Percentiles rank a stretch among this genome's conserved stretches.
Evolutionary conservation across 768 basidiomycete species (phyloP).

Genomic region (Amanita molliuscula): DNA sequence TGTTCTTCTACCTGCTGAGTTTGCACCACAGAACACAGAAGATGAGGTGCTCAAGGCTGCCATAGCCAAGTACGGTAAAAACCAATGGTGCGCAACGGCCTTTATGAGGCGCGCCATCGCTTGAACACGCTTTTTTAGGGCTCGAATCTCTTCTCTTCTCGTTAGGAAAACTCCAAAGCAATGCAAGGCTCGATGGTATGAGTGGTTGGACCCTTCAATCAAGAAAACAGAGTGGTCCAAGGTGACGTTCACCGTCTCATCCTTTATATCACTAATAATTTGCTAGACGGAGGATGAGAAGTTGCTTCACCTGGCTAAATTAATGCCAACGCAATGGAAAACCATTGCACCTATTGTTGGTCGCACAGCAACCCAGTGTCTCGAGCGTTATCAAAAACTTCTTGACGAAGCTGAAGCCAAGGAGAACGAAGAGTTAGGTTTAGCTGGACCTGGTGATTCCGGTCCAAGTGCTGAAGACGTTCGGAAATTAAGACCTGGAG

Average conservation of each 20-base stretch:
- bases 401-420: slow-evolving; percentile 95
- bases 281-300: slow-evolving; percentile 94
- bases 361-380: slow-evolving; percentile 92
- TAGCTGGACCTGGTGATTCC: slow-evolving; percentile 77
- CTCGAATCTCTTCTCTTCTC: slow-evolving; percentile 93
- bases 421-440: slow-evolving; percentile 90
- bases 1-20: slow-evolving; percentile 9
- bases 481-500: slow-evolving; percentile 81
- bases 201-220: slow-evolving; percentile 98
- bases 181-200: slow-evolving; percentile 99
- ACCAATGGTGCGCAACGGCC: slow-evolving; percentile 60
- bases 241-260: slow-evolving; percentile 30
- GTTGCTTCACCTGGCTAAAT: slow-evolving; percentile 90
- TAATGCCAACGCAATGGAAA: slow-evolving; percentile 99
- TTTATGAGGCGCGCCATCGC: background rate
- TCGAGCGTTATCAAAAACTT: slow-evolving; percentile 96
- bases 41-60: slow-evolving; percentile 99
- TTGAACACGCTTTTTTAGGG: slow-evolving; percentile 40
- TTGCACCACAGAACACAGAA: slow-evolving; percentile 65
- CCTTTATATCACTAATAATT: background rate
- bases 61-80: slow-evolving; percentile 95
- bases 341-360: slow-evolving; percentile 98
- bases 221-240: slow-evolving; percentile 99
- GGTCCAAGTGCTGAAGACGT: slow-evolving; percentile 92
- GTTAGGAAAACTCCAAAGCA: slow-evolving; percentile 99